Conservation (phyloP, 1,284 basidiomycete species). For the Trametes pubescens region DNA sequence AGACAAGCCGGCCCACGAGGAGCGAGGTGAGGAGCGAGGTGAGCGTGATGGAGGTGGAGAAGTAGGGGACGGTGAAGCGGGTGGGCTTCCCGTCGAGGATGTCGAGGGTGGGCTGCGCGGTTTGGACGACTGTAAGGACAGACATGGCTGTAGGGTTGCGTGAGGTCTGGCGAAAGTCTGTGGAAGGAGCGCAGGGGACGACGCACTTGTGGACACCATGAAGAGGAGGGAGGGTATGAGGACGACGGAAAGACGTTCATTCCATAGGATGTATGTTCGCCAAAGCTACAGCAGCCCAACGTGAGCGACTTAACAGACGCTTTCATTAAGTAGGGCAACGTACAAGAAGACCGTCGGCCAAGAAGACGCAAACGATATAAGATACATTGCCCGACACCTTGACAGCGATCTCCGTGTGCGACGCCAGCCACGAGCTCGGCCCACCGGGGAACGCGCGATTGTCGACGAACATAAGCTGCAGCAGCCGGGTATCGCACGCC, state of each 20-base stretch:
- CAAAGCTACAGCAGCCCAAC: slow-evolving; percentile 35
- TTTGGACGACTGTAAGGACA: slow-evolving; percentile 24
- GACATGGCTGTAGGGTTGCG: slow-evolving; percentile 11
- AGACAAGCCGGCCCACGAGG: slow-evolving; percentile 47
- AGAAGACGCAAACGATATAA: slow-evolving; percentile 40
- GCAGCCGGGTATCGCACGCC: slow-evolving; percentile 35
- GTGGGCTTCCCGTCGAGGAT: slow-evolving; percentile 16
- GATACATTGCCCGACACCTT: slow-evolving; percentile 41
- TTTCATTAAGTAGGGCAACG: not conserved
- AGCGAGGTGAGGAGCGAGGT: slow-evolving; percentile 49
- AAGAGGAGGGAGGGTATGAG: slow-evolving; percentile 24
- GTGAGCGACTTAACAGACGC: not conserved
- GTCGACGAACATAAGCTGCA: slow-evolving; percentile 44
- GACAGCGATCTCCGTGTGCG: slow-evolving; percentile 20
- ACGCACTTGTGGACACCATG: slow-evolving; percentile 26
- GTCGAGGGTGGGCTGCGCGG: slow-evolving; percentile 20
- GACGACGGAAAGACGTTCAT: slow-evolving; percentile 9
- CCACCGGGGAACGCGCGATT: slow-evolving; percentile 45
- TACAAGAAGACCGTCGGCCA: slow-evolving; percentile 44
- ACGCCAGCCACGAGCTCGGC: slow-evolving; percentile 34
- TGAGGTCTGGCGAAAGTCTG: not conserved
- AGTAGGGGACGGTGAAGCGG: slow-evolving; percentile 29
- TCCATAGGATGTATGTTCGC: slow-evolving; percentile 40
- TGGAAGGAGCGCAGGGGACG: not conserved
- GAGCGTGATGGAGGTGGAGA: slow-evolving; percentile 40